Evolutionary conservation across 2,329 filamentous ascomycete genomes (phyloP), one percentile per base, ranked within the genome.

Genomic region (Elsinoe perseae): DNA sequence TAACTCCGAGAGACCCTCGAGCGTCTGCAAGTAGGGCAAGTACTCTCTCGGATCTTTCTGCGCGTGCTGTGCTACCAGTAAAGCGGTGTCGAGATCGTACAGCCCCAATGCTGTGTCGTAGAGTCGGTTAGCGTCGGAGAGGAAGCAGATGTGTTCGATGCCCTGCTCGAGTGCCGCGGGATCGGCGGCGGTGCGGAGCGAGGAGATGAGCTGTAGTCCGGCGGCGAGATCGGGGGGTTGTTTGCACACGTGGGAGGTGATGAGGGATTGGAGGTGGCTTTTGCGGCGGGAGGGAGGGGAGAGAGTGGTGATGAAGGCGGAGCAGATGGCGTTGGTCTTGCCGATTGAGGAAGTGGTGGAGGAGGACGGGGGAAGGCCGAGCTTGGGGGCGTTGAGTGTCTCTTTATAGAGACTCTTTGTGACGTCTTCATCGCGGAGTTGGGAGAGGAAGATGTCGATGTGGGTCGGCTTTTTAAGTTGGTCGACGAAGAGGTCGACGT

Each of bases 1-100:
- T 9, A 87, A 70, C 9, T 82, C 77, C 0, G 86, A 73, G 63
- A 95, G 79, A 59, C 84, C 79, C 68, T 96, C 89, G 2, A 98
- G 79, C 32, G 84, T 84, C 66, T 95, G 91, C 52, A 98, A 82
- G 67, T 97, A 97, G 3, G 93, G 93, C 6, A 97, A 80, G 64
- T 98, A 98, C 69, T 98, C 93, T 63, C 90, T 79, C 1, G 93
- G 93, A 64, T 98, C 93, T 67, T 92, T 89, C 71, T 98, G 93
- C 0, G 91, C 93, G 67, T 96, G 91, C 66, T 98, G 93, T 0
- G 93, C 93, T 10, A 98, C 88, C 4, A 96, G 77, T 9, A 98
- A 77, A 2, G 92, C 85, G 6, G 98, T 81, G 9, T 95, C 89
- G 2, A 98, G 80, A 65, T 97, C 85, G 68, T 98, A 98, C 2